Evolutionary conservation across 441 rosid species (phyloP), one percentile per base, ranked within the genome.

Genomic region (Cnidoscolus chayamansa): DNA sequence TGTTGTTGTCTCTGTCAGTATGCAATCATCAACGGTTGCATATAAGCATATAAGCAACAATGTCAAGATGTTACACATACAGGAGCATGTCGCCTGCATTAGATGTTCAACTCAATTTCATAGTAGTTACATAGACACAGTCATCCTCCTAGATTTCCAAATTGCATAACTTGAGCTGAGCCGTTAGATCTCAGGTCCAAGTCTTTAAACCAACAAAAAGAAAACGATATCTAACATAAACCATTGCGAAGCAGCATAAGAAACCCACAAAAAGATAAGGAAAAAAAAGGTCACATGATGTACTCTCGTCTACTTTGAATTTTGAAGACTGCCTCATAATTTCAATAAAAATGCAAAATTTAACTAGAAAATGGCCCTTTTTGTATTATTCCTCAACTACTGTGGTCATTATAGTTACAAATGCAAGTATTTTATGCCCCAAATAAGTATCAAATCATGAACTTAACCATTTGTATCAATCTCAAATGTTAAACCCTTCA

Each of bases 401-500:
- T 49, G 20, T 49, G 49, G 45, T 5, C 4, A 3, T 5, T 51
- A 17, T 63, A 65, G 72, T 73, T 67, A 59, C 58, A 17, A 58
- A 68, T 16, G 1, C 37, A 73, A 56, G 20, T 25, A 55, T 69
- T 61, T 32, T 72, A 64, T 63, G 75, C 51, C 63, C 65, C 77
- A 73, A 76, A 70, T 35, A 47, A 48, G 63, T 77, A 74, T 75
- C 17, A 54, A 67, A 73, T 48, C 58, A 73, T 72, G 63, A 77
- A 75, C 72, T 76, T 53, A 65, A 35, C 54, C 67, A 65, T 72
- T 56, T 56, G 40, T 15, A 19, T 12, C 66, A 58, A 75, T 49
- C 61, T 93, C 81, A 94, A 79, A 94, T 85, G 17, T 92, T 92
- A 70, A 92, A 92, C 63, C 94, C 98, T 84, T 94, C 96, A 0